Conservation (phyloP, 257 asterid species). For the Striga asiatica region DNA sequence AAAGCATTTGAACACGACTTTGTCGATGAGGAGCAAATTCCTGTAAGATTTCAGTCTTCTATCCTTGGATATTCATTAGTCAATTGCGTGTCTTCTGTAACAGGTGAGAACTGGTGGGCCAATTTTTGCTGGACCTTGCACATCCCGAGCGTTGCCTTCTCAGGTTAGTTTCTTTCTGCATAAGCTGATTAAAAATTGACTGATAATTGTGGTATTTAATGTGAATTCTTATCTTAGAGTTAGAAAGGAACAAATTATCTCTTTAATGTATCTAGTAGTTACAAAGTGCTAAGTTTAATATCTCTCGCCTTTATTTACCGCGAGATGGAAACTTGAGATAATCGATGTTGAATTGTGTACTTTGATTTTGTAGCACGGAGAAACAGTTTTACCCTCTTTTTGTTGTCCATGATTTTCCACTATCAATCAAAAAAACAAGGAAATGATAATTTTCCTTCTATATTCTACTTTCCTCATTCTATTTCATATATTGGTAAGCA, state of each 20-base stretch:
- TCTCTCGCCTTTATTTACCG: neutral
- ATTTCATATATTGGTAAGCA: too few species aligned
- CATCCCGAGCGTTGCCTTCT: slow-evolving; percentile 46
- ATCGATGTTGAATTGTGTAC: neutral
- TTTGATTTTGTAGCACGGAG: neutral
- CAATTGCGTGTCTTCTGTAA: slow-evolving; percentile 1
- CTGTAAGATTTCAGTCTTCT: neutral
- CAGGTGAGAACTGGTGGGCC: slow-evolving; percentile 85
- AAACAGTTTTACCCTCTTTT: too few species aligned
- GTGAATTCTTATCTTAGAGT: neutral
- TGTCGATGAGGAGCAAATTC: slow-evolving; percentile 4
- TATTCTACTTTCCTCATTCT: too few species aligned
- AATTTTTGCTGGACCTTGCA: slow-evolving; percentile 82
- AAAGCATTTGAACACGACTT: neutral
- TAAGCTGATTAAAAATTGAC: neutral
- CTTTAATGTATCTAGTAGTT: neutral
- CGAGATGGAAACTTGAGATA: neutral
- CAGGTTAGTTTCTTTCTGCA: slow-evolving; percentile 40
- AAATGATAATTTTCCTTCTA: too few species aligned
- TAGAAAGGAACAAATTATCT: neutral
- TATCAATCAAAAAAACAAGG: too few species aligned
- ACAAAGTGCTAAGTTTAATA: slow-evolving; percentile 2
- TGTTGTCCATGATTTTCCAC: too few species aligned
- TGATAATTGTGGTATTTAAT: neutral
- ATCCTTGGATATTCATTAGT: too few species aligned